Percentiles rank a stretch among this genome's conserved stretches.
Conservation (phyloP, 805 yeast species). For the Candida berthetii region DNA sequence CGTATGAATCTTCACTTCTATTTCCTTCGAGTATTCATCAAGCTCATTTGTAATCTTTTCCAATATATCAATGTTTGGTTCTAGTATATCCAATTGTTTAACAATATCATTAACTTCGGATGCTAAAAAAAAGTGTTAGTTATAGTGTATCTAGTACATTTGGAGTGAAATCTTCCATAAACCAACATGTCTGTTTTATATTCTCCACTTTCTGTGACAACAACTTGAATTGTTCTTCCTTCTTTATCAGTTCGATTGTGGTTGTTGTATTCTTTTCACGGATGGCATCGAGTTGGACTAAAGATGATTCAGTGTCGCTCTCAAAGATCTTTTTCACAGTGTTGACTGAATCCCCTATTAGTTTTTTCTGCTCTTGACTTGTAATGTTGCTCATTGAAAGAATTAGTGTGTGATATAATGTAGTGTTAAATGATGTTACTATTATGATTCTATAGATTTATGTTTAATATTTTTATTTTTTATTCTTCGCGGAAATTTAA, state of each 20-base stretch:
- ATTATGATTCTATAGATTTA: too few species aligned
- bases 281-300: slow-evolving; percentile 6
- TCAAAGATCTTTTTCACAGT: slow-evolving; percentile 27
- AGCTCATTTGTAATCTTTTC: slow-evolving; percentile 47
- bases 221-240: not conserved
- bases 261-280: not conserved
- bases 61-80: slow-evolving; percentile 30
- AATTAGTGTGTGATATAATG: too few species aligned
- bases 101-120: not conserved
- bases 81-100: slow-evolving; percentile 21
- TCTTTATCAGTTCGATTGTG: not conserved
- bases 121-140: not conserved
- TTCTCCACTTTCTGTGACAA: not conserved
- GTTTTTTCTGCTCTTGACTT: not conserved
- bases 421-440: too few species aligned
- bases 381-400: not conserved
- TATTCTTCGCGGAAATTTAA: too few species aligned
- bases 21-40: slow-evolving; percentile 55
- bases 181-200: not conserved
- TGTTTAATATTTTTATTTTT: too few species aligned
- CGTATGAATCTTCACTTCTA: slow-evolving; percentile 32
- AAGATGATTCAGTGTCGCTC: slow-evolving; percentile 25
- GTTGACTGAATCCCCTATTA: slow-evolving; percentile 18
- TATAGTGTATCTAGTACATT: too few species aligned
- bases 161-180: too few species aligned